A percentile compares a stretch with the other conserved stretches of the same genome.
Evolutionary conservation across 2,329 filamentous ascomycete genomes (phyloP).

Genomic region (Orbilia ellipsospora): DNA sequence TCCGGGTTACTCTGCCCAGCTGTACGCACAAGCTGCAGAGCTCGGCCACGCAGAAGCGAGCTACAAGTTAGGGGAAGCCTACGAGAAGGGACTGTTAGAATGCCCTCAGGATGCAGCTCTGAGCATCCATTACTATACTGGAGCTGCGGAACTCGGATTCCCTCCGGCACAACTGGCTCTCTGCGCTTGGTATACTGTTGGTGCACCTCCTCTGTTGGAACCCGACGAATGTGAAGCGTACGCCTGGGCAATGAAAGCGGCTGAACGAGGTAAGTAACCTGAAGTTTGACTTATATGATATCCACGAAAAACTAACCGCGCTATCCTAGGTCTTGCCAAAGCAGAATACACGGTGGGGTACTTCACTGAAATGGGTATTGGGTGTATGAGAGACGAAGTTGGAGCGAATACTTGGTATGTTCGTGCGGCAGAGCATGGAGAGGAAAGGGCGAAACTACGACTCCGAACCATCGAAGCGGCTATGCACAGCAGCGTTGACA

Average conservation of each 20-base stretch:
- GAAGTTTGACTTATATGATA: background rate
- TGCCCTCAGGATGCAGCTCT: conserved; percentile 92
- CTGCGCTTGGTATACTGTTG: conserved; percentile 98
- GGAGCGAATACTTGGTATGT: conserved; percentile 99
- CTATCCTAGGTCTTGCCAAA: conserved; percentile 65
- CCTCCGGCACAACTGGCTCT: conserved; percentile 95
- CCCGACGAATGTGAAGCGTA: conserved; percentile 97
- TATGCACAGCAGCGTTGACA: conserved; percentile 68
- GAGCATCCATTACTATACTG: conserved; percentile 97
- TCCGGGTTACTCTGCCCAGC: conserved; percentile 86
- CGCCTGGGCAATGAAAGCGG: conserved; percentile 90
- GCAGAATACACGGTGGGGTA: conserved; percentile 97
- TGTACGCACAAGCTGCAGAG: conserved; percentile 94
- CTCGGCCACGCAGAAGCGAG: conserved; percentile 87
- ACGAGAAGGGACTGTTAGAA: conserved; percentile 87
- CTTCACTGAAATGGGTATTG: conserved; percentile 98
- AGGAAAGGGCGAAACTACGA: conserved; percentile 87
- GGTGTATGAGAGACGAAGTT: conserved; percentile 90
- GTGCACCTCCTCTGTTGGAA: conserved; percentile 88
- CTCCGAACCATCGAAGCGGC: conserved; percentile 87
- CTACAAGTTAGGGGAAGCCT: conserved; percentile 91
- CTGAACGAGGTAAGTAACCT: conserved; percentile 77
- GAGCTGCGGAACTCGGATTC: conserved; percentile 85
- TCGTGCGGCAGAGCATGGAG: conserved; percentile 88
- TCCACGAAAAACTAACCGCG: conserved; percentile 14